These are phyloP conservation scores for Neurospora sp. DNA, from an alignment of 2,329 filamentous ascomycete genomes.

Conservation along the genomic window DNA sequence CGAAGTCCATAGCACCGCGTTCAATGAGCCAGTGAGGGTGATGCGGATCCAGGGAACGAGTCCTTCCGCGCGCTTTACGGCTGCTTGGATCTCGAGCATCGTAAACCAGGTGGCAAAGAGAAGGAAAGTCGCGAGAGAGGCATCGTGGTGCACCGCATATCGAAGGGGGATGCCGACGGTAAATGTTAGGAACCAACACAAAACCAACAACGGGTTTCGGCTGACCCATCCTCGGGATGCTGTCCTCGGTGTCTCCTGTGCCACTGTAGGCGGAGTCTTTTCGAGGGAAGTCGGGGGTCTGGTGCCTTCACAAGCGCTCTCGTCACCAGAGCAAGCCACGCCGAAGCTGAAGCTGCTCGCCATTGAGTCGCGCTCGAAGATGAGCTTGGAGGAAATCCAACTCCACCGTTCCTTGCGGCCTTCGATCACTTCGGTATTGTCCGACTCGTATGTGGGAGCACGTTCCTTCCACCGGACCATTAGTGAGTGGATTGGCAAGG, in stretches of 20 bases:
- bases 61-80: constrained; percentile 21
- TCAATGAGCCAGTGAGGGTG: constrained; percentile 31
- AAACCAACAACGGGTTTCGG: background rate
- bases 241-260: background rate
- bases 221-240: background rate
- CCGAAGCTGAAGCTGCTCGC: constrained; percentile 3
- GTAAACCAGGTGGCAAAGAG: constrained; percentile 41
- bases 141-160: constrained; percentile 22
- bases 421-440: constrained; percentile 4
- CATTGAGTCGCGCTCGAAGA: constrained; percentile 2
- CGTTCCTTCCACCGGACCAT: constrained; percentile 13
- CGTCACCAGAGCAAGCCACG: background rate
- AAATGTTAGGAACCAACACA: background rate
- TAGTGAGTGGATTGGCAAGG: constrained; percentile 18
- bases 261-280: background rate
- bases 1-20: constrained; percentile 39
- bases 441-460: background rate
- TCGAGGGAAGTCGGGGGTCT: background rate
- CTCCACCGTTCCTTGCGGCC: background rate
- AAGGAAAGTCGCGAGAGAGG: constrained; percentile 35
- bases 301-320: background rate
- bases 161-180: constrained; percentile 34
- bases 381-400: background rate
- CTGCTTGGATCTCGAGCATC: constrained; percentile 28
- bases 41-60: constrained; percentile 15